phyloP scores from a whole-genome alignment of 1,284 basidiomycete species.

The Pseudozyma thailandica region DNA sequence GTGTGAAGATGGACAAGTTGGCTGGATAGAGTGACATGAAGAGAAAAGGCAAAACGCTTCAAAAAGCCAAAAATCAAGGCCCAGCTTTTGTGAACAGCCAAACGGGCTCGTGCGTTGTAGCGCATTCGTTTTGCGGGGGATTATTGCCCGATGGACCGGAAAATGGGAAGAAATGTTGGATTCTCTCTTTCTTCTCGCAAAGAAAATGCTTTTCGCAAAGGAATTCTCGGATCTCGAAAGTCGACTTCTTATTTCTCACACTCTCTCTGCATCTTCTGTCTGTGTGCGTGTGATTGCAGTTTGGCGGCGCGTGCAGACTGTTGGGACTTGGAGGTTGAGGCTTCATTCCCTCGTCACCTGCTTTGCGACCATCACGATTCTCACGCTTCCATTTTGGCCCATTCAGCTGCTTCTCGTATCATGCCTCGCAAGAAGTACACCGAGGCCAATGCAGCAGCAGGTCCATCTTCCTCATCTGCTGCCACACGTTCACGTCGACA shows the following conservation, averaged over 20 bases:
- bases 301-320: constrained; percentile 5
- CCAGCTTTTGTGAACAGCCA: too few species aligned
- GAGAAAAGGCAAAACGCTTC: background rate
- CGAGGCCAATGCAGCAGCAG: constrained; percentile 8
- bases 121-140: too few species aligned
- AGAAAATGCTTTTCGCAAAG: background rate
- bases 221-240: constrained; percentile 9
- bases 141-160: too few species aligned
- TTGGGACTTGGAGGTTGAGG: background rate
- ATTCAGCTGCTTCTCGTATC: background rate
- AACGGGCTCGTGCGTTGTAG: too few species aligned
- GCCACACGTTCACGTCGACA: constrained; percentile 23
- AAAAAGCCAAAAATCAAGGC: too few species aligned
- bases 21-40: background rate
- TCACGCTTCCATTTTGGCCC: too few species aligned
- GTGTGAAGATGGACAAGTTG: background rate
- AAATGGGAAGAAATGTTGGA: background rate
- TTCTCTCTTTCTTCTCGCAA: background rate
- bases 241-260: background rate
- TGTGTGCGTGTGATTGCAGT: background rate
- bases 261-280: background rate
- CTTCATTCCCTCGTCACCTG: background rate
- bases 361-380: constrained; percentile 3
- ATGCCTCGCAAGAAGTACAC: constrained; percentile 41
- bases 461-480: constrained; percentile 13